Conservation (phyloP, 2,329 filamentous ascomycete genomes). For the Aspergillus bombycis region DNA sequence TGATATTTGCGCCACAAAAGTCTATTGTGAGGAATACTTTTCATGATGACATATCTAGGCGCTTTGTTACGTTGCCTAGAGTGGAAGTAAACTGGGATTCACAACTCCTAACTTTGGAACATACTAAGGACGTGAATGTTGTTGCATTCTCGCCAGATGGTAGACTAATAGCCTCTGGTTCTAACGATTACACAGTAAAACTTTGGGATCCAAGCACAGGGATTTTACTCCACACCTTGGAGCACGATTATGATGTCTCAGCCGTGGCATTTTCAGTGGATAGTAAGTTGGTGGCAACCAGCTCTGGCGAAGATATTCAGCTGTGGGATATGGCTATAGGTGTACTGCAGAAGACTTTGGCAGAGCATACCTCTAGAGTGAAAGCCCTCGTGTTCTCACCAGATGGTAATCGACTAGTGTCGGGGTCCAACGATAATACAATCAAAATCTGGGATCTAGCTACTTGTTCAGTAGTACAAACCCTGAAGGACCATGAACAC, state of each 20-base stretch:
- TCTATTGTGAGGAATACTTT: neutral
- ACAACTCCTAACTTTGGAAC: neutral
- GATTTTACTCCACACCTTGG: neutral
- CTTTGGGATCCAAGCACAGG: neutral
- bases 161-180: neutral
- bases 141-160: neutral
- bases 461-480: no score
- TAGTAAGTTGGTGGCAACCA: neutral
- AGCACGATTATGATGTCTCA: neutral
- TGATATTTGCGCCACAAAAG: neutral
- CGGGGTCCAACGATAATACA: no score
- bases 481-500: no score
- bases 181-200: neutral
- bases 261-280: neutral
- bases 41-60: neutral
- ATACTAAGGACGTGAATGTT: neutral
- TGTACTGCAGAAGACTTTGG: neutral
- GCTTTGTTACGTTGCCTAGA: neutral
- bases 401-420: neutral
- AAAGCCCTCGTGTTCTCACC: neutral
- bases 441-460: no score
- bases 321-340: neutral
- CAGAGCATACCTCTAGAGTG: neutral
- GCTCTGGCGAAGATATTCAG: neutral
- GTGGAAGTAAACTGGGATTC: neutral